Evolutionary conservation across 306 rosid genomes (phyloP).

Genomic region (Fragaria nilgerrensis): DNA sequence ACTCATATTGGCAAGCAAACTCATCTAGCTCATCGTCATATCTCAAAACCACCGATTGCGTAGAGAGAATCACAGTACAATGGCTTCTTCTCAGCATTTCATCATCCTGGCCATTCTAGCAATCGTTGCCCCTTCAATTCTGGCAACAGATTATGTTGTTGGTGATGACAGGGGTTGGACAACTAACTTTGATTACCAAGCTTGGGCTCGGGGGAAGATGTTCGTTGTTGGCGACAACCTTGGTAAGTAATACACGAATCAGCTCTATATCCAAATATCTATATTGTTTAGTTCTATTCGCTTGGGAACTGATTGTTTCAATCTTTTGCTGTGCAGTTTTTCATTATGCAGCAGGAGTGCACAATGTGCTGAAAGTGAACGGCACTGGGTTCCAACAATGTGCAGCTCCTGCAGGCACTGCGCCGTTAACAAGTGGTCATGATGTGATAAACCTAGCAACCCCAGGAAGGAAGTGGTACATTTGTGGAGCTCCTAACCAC

Average conservation of each 20-base stretch:
- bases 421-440: conserved; percentile 29
- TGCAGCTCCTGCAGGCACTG: conserved; percentile 1
- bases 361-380: conserved; percentile 43
- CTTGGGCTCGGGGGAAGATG: conserved; percentile 41
- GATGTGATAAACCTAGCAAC: conserved; percentile 31
- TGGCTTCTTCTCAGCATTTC: conserved; percentile 34
- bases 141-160: conserved; percentile 34
- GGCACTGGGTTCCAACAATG: conserved; percentile 37
- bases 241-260: conserved; percentile 16
- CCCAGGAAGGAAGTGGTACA: conserved; percentile 42
- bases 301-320: background rate
- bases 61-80: background rate
- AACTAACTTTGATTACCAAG: conserved; percentile 32
- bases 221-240: conserved; percentile 47
- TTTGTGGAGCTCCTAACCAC: conserved; percentile 33
- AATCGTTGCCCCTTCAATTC: conserved; percentile 21
- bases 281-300: background rate
- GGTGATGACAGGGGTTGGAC: conserved; percentile 51
- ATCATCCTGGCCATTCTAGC: conserved; percentile 23
- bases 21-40: background rate
- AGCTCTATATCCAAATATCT: background rate
- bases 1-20: background rate
- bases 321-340: conserved; percentile 30
- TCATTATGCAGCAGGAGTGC: conserved; percentile 28
- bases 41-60: background rate